Conservation (phyloP, 2,329 filamentous ascomycete genomes). For the Botrytis squamosa region DNA sequence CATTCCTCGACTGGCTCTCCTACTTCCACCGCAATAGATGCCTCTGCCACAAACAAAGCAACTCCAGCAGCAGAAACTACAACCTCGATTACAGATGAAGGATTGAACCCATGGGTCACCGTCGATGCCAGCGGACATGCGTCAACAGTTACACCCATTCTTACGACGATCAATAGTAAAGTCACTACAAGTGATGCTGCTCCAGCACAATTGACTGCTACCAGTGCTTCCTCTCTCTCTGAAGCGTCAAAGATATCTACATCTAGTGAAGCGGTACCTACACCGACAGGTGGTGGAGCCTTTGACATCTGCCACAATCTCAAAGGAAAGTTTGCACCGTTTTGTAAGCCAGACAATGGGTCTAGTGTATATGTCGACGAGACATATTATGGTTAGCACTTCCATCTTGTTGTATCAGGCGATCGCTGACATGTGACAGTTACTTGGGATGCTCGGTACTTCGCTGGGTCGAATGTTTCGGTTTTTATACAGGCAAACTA, state of each 20-base stretch:
- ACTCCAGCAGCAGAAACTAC: background rate
- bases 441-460: constrained; percentile 37
- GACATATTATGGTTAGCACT: constrained; percentile 35
- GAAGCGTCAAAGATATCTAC: constrained; percentile 20
- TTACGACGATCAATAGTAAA: constrained; percentile 31
- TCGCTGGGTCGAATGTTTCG: constrained; percentile 30
- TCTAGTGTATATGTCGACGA: constrained; percentile 34
- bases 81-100: constrained; percentile 13
- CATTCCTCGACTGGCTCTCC: background rate
- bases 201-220: constrained; percentile 29
- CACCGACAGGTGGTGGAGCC: constrained; percentile 32
- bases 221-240: constrained; percentile 24
- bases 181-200: constrained; percentile 31
- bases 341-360: constrained; percentile 38
- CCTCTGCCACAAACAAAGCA: background rate
- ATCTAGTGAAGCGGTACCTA: constrained; percentile 23
- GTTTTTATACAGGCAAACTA: constrained; percentile 36
- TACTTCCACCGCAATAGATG: background rate
- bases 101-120: constrained; percentile 34
- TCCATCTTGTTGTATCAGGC: background rate
- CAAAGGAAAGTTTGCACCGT: constrained; percentile 34
- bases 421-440: constrained; percentile 26
- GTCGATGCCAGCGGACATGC: constrained; percentile 32
- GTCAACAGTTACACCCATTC: constrained; percentile 34
- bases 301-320: constrained; percentile 36